Conservation (phyloP, 2,329 filamentous ascomycete species). For the Aspergillus udagawae region DNA sequence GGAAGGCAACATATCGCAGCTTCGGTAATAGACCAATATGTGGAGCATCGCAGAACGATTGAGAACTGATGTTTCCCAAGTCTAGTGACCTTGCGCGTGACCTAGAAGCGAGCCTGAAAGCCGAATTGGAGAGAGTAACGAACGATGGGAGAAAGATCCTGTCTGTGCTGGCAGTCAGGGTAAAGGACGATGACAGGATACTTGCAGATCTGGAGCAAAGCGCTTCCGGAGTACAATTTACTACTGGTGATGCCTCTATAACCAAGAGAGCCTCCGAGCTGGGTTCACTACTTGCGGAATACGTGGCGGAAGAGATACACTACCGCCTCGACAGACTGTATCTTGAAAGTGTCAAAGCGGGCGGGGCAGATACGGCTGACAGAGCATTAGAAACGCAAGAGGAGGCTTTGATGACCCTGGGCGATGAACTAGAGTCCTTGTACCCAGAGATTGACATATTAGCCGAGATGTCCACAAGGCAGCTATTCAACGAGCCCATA, state of each 20-base stretch:
- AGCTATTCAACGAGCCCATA: slow-evolving; percentile 40
- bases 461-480: slow-evolving; percentile 40
- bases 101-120: slow-evolving; percentile 28
- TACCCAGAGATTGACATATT: slow-evolving; percentile 39
- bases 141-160: slow-evolving; percentile 33
- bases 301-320: slow-evolving; percentile 35
- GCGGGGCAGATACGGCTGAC: not conserved
- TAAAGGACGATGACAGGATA: slow-evolving; percentile 36
- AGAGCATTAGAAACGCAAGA: slow-evolving; percentile 4
- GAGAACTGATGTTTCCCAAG: slow-evolving; percentile 22
- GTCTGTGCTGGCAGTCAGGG: slow-evolving; percentile 25
- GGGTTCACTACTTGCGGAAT: slow-evolving; percentile 26
- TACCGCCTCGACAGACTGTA: slow-evolving; percentile 39
- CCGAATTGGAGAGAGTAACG: slow-evolving; percentile 27
- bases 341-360: slow-evolving; percentile 25
- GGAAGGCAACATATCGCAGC: slow-evolving; percentile 30
- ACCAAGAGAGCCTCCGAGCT: slow-evolving; percentile 28
- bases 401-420: slow-evolving; percentile 22
- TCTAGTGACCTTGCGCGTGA: slow-evolving; percentile 32
- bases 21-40: slow-evolving; percentile 23
- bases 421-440: slow-evolving; percentile 37
- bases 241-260: slow-evolving; percentile 25
- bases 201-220: slow-evolving; percentile 29
- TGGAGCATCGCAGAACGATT: not conserved
- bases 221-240: slow-evolving; percentile 24